These are phyloP conservation scores for Cryptococcus sp. DNA, from an alignment of 1,284 basidiomycete genomes.

Conservation along the genomic window DNA sequence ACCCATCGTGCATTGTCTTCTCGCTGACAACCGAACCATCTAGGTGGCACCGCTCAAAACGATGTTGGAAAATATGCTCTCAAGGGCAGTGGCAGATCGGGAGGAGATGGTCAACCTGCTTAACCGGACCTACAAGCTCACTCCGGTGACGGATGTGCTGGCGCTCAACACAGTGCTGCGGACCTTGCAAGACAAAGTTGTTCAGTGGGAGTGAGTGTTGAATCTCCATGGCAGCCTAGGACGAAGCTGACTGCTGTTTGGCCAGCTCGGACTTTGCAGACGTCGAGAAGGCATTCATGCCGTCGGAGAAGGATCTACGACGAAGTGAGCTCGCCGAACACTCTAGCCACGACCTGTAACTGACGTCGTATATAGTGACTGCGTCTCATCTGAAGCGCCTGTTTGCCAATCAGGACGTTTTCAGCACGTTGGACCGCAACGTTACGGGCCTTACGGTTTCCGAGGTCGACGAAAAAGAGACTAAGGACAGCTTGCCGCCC, in stretches of 20 bases:
- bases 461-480: slow-evolving; percentile 66
- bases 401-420: slow-evolving; percentile 54
- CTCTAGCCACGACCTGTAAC: not conserved
- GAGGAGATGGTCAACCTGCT: slow-evolving; percentile 72
- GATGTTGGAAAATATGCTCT: slow-evolving; percentile 56
- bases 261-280: slow-evolving; percentile 53
- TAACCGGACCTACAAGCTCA: slow-evolving; percentile 74
- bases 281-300: slow-evolving; percentile 54
- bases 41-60: slow-evolving; percentile 34
- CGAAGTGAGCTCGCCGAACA: slow-evolving; percentile 28
- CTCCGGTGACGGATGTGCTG: slow-evolving; percentile 76
- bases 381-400: slow-evolving; percentile 53
- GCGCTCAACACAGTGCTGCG: slow-evolving; percentile 83
- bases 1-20: not conserved
- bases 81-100: slow-evolving; percentile 68
- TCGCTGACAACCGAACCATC: not conserved
- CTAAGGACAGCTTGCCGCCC: slow-evolving; percentile 17
- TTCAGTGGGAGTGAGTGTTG: slow-evolving; percentile 72
- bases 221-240: not conserved
- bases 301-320: slow-evolving; percentile 49
- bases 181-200: slow-evolving; percentile 86
- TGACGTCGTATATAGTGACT: slow-evolving; percentile 33
- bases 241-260: not conserved
- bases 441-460: slow-evolving; percentile 60
- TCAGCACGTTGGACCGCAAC: slow-evolving; percentile 41